These are phyloP conservation scores for Tuber aestivum DNA, from an alignment of 495 filamentous ascomycete genomes.

Conservation along the genomic window DNA sequence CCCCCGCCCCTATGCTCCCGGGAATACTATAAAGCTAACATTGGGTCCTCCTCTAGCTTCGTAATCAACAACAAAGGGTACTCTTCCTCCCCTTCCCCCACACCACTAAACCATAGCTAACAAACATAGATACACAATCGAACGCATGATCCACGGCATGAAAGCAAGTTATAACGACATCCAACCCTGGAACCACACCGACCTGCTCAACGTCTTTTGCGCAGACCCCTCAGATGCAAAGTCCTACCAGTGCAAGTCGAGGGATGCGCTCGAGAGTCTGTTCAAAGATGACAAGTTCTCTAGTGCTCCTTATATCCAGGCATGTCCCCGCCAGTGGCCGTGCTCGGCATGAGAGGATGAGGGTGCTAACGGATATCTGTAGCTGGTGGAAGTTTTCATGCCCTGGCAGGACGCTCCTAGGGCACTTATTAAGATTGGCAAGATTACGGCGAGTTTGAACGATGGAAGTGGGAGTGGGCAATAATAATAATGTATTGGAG, in stretches of 20 bases:
- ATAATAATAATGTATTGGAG: neutral
- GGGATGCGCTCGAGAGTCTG: constrained; percentile 61
- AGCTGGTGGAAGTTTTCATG: constrained; percentile 87
- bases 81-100: neutral
- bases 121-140: constrained; percentile 52
- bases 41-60: constrained; percentile 50
- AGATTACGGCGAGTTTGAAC: constrained; percentile 52
- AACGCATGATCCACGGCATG: constrained; percentile 71
- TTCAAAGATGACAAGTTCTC: constrained; percentile 64
- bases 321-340: constrained; percentile 14
- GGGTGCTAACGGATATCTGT: constrained; percentile 43
- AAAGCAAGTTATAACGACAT: constrained; percentile 76
- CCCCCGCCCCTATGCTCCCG: neutral
- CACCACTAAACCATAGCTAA: neutral
- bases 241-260: constrained; percentile 65
- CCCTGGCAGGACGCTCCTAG: constrained; percentile 71
- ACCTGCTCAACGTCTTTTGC: constrained; percentile 64
- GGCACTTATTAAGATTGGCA: constrained; percentile 59
- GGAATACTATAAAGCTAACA: constrained; percentile 9
- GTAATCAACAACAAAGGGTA: constrained; percentile 72
- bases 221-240: constrained; percentile 53
- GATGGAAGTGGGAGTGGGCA: neutral
- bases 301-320: constrained; percentile 44
- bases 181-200: constrained; percentile 62
- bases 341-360: neutral